Percentiles rank a stretch among this genome's conserved stretches.
Evolutionary conservation across 768 basidiomycete species (phyloP).

Genomic region (Boletus sensibilis): DNA sequence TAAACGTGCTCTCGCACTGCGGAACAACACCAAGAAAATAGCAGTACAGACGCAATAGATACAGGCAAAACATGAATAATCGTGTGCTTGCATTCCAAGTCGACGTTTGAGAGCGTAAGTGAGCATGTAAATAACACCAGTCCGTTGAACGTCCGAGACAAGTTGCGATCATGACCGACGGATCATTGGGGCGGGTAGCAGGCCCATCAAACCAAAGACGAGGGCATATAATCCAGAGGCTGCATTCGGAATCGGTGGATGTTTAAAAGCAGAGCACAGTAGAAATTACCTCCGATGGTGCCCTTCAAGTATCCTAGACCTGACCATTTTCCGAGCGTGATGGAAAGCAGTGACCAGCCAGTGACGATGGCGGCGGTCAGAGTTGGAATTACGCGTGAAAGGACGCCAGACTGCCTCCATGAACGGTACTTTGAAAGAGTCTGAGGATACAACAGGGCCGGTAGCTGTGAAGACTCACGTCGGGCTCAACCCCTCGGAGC

Average conservation of each 20-base stretch:
- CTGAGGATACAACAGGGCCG: background rate
- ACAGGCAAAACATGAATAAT: slow-evolving; percentile 3
- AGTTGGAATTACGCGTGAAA: slow-evolving; percentile 69
- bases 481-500: slow-evolving; percentile 63
- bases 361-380: slow-evolving; percentile 67
- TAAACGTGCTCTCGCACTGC: background rate
- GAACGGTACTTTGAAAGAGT: slow-evolving; percentile 55
- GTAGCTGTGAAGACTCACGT: slow-evolving; percentile 46
- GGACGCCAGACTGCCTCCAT: slow-evolving; percentile 68
- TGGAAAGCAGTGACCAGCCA: slow-evolving; percentile 63
- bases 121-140: background rate
- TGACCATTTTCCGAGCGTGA: slow-evolving; percentile 68
- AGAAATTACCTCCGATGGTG: slow-evolving; percentile 53
- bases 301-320: slow-evolving; percentile 63
- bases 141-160: slow-evolving; percentile 12
- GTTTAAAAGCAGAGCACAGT: background rate
- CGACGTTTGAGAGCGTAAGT: background rate
- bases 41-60: slow-evolving; percentile 18
- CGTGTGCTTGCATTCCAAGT: slow-evolving; percentile 12
- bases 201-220: slow-evolving; percentile 70
- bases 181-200: slow-evolving; percentile 63
- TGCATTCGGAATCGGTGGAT: slow-evolving; percentile 28
- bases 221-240: slow-evolving; percentile 70
- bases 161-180: slow-evolving; percentile 43
- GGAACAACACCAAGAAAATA: slow-evolving; percentile 7